A percentile compares a stretch with the other conserved stretches of the same genome.
Evolutionary conservation across 352 stramenopile genomes (phyloP).

Genomic region (Globisporangium mamillatum): DNA sequence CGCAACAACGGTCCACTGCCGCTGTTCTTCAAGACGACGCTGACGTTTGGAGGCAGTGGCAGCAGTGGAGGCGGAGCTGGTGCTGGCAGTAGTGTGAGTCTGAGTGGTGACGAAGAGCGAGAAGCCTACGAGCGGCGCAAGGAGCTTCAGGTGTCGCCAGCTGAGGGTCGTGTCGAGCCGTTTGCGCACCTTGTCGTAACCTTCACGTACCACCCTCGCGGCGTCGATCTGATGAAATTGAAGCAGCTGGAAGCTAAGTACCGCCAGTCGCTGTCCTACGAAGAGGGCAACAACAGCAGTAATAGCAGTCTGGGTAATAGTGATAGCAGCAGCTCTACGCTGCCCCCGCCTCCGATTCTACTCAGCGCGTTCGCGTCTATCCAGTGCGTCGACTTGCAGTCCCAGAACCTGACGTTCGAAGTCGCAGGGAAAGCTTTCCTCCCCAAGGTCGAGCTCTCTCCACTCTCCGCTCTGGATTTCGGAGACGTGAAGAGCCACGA

Average conservation of each 20-base stretch:
- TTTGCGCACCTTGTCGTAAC: slow-evolving; percentile 42
- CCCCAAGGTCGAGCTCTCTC: slow-evolving; percentile 48
- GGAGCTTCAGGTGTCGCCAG: slow-evolving; percentile 57
- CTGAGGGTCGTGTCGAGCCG: slow-evolving; percentile 58
- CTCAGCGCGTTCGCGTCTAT: slow-evolving; percentile 76
- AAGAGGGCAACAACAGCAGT: slow-evolving; percentile 20
- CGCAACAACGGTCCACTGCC: slow-evolving; percentile 77
- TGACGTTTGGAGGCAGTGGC: slow-evolving; percentile 38
- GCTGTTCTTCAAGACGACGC: slow-evolving; percentile 53
- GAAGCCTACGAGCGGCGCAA: slow-evolving; percentile 65
- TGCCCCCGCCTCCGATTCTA: slow-evolving; percentile 23
- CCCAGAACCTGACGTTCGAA: slow-evolving; percentile 76
- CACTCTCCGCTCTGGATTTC: slow-evolving; percentile 64
- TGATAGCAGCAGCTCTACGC: not conserved
- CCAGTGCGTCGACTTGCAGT: slow-evolving; percentile 57
- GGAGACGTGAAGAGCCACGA: slow-evolving; percentile 79
- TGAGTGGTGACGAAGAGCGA: slow-evolving; percentile 47
- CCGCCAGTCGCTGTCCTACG: slow-evolving; percentile 2
- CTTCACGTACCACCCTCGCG: slow-evolving; percentile 51
- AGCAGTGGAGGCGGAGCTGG: slow-evolving; percentile 5
- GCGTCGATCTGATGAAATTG: slow-evolving; percentile 33
- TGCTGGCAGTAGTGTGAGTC: not conserved
- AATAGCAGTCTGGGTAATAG: not conserved
- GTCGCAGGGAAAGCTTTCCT: slow-evolving; percentile 57
- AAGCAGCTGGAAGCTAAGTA: slow-evolving; percentile 24